Percentiles rank a stretch among this genome's conserved stretches.
phyloP scores from a whole-genome alignment of 2,329 filamentous ascomycete genomes.

The Penicillium digitatum region DNA sequence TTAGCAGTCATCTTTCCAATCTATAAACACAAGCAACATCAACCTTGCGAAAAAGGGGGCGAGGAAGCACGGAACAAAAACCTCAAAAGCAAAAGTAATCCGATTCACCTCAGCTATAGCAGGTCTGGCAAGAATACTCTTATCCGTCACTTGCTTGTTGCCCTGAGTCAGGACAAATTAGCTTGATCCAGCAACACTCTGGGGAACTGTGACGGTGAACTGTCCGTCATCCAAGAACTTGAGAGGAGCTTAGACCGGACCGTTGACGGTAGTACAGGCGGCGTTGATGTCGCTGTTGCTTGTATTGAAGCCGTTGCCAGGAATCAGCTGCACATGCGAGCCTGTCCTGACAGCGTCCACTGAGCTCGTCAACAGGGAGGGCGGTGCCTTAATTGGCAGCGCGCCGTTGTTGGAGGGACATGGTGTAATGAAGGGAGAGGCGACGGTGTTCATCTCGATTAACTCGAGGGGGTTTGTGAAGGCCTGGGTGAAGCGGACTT shows the following conservation, averaged over 20 bases:
- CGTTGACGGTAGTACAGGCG: slow-evolving; percentile 24
- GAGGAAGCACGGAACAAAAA: background rate
- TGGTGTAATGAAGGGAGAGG: slow-evolving; percentile 56
- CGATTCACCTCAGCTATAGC: slow-evolving; percentile 32
- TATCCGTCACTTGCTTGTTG: slow-evolving; percentile 22
- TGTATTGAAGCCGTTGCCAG: slow-evolving; percentile 24
- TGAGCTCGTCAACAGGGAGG: slow-evolving; percentile 38
- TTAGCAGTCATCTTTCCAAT: slow-evolving; percentile 8
- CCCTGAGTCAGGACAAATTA: slow-evolving; percentile 29
- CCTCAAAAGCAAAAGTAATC: background rate
- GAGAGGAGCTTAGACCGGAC: slow-evolving; percentile 17
- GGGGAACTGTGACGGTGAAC: slow-evolving; percentile 25
- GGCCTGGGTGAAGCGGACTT: slow-evolving; percentile 55
- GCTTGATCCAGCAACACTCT: slow-evolving; percentile 26
- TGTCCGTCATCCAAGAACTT: slow-evolving; percentile 9
- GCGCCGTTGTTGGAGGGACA: slow-evolving; percentile 55
- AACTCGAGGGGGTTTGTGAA: slow-evolving; percentile 59
- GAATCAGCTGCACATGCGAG: slow-evolving; percentile 21
- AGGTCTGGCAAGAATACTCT: slow-evolving; percentile 32
- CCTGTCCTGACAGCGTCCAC: slow-evolving; percentile 15
- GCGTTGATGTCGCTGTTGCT: slow-evolving; percentile 18
- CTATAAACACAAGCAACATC: slow-evolving; percentile 6
- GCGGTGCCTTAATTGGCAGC: slow-evolving; percentile 61
- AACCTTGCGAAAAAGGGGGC: background rate
- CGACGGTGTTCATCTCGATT: slow-evolving; percentile 62